A percentile compares a stretch with the other conserved stretches of the same genome.
Conservation (phyloP, 2,329 filamentous ascomycete genomes). For the Phialophora expanda region DNA sequence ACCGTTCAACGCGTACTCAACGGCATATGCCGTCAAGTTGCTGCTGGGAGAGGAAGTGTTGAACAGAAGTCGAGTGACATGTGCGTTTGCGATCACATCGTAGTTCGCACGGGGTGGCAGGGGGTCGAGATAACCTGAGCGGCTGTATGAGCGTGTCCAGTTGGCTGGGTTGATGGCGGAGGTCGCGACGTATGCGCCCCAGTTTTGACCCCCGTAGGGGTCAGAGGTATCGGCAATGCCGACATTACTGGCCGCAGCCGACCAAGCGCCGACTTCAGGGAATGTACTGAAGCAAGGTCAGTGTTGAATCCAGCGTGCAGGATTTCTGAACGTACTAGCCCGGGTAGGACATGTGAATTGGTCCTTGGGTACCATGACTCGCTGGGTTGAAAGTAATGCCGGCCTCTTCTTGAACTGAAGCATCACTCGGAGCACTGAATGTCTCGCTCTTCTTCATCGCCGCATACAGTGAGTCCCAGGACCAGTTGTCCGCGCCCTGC, state of each 20-base stretch:
- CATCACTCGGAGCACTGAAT: conserved; percentile 50
- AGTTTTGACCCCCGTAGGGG: conserved; percentile 44
- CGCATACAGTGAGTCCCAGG: conserved; percentile 45
- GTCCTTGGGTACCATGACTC: conserved; percentile 54
- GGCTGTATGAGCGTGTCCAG: conserved; percentile 47
- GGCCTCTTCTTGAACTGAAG: conserved; percentile 44
- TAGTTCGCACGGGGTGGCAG: conserved; percentile 44
- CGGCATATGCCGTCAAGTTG: conserved; percentile 43
- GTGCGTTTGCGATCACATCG: conserved; percentile 39
- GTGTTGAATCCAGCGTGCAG: conserved; percentile 3
- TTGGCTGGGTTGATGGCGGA: conserved; percentile 46
- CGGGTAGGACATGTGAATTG: conserved; percentile 56
- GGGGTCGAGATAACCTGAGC: conserved; percentile 46
- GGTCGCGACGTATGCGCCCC: conserved; percentile 45
- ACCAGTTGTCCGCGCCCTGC: conserved; percentile 46
- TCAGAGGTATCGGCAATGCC: conserved; percentile 41
- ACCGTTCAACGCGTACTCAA: conserved; percentile 44
- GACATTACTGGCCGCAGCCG: conserved; percentile 33
- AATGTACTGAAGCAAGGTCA: conserved; percentile 40
- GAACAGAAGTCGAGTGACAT: conserved; percentile 37
- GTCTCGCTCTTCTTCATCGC: conserved; percentile 47
- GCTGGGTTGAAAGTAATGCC: conserved; percentile 48
- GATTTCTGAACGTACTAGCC: conserved; percentile 40
- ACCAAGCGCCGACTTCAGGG: conserved; percentile 30
- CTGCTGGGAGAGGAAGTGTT: conserved; percentile 38